Percentiles rank a stretch among this genome's conserved stretches.
phyloP scores from a whole-genome alignment of 108 stramenopile species.

The Fragilaria radians region DNA sequence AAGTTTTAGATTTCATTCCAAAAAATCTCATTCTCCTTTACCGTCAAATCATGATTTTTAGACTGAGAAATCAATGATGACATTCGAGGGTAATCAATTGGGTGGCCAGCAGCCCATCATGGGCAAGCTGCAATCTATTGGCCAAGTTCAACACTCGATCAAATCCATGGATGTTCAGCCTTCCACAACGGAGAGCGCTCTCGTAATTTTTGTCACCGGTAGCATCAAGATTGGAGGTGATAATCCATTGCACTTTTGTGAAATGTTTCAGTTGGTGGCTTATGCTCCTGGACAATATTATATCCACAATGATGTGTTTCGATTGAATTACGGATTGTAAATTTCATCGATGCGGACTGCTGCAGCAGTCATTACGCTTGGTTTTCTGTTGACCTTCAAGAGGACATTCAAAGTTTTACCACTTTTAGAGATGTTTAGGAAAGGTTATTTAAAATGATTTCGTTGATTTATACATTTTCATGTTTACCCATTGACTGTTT shows the following conservation, averaged over 20 bases:
- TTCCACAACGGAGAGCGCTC: conserved; percentile 36
- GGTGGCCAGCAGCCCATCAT: conserved; percentile 58
- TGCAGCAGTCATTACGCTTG: too few species aligned
- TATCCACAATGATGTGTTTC: conserved; percentile 92
- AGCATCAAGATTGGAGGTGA: conserved; percentile 72
- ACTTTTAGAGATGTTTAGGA: too few species aligned
- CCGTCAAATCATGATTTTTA: conserved; percentile 6
- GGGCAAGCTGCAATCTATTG: conserved; percentile 55
- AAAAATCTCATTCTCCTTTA: neutral
- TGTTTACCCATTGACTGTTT: too few species aligned
- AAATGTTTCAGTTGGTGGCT: conserved; percentile 87
- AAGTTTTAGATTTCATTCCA: neutral
- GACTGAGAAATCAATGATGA: conserved; percentile 68
- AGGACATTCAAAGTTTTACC: too few species aligned
- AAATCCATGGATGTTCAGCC: conserved; percentile 90
- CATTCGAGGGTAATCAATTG: conserved; percentile 81
- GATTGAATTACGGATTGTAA: conserved; percentile 92
- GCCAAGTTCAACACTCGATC: conserved; percentile 53
- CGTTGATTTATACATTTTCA: too few species aligned
- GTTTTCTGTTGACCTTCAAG: too few species aligned
- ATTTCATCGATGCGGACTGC: neutral
- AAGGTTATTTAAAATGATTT: too few species aligned
- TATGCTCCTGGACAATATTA: conserved; percentile 84
- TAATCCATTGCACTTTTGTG: conserved; percentile 93
- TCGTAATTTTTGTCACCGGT: conserved; percentile 87